Percentiles rank a stretch among this genome's conserved stretches.
Conservation (phyloP, 306 rosid species). For the Benincasa hispida region DNA sequence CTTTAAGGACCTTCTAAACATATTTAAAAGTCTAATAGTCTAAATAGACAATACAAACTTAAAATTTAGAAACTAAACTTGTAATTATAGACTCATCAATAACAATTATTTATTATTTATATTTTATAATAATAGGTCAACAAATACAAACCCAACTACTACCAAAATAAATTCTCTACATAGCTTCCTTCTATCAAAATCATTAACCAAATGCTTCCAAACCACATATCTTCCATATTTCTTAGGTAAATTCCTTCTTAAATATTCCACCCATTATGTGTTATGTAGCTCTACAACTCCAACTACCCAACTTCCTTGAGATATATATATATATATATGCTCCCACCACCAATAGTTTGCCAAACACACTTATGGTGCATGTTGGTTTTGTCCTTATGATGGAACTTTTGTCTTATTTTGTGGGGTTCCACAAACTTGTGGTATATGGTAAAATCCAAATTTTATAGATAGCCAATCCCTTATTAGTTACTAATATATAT, state of each 20-base stretch:
- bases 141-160: neutral
- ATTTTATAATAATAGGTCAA: neutral
- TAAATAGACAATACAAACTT: too few species aligned
- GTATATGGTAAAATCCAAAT: neutral
- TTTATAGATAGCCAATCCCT: neutral
- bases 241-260: neutral
- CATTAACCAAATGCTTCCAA: neutral
- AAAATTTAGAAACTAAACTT: too few species aligned
- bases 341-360: neutral
- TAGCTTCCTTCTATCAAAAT: neutral
- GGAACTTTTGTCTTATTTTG: neutral
- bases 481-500: neutral
- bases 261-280: neutral
- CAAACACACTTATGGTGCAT: neutral
- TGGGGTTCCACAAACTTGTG: constrained; percentile 1
- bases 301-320: neutral
- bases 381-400: neutral
- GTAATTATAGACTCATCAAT: too few species aligned
- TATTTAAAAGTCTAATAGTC: too few species aligned
- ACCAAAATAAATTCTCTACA: neutral
- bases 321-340: neutral
- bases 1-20: too few species aligned
- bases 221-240: neutral
- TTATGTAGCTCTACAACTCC: neutral
- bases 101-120: neutral